These are phyloP conservation scores for Fusarium newnesense DNA, from an alignment of 2,329 filamentous ascomycete species.

Conservation along the genomic window DNA sequence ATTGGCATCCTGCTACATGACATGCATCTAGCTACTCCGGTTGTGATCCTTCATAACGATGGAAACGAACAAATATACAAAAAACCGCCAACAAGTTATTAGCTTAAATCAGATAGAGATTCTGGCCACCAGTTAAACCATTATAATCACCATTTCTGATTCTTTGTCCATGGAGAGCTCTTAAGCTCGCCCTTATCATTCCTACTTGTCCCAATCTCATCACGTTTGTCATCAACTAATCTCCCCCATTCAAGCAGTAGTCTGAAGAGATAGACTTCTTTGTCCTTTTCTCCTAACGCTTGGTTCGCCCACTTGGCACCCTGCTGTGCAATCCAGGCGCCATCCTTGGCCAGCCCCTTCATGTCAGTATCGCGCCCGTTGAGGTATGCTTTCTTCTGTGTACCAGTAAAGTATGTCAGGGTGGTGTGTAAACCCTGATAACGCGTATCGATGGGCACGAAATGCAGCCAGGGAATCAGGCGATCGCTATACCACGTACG, in stretches of 20 bases:
- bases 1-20: not conserved
- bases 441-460: constrained; percentile 79
- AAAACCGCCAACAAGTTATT: not conserved
- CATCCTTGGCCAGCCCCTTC: constrained; percentile 61
- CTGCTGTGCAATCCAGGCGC: constrained; percentile 71
- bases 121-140: not conserved
- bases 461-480: constrained; percentile 81
- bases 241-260: constrained; percentile 81
- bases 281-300: constrained; percentile 76
- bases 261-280: constrained; percentile 83
- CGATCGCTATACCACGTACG: constrained; percentile 83
- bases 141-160: constrained; percentile 36
- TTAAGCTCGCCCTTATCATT: constrained; percentile 45
- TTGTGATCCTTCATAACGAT: not conserved
- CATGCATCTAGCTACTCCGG: not conserved
- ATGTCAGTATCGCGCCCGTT: constrained; percentile 60
- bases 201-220: constrained; percentile 54
- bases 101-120: not conserved
- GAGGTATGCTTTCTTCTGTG: constrained; percentile 54
- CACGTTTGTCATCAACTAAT: constrained; percentile 70
- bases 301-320: constrained; percentile 72
- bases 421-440: constrained; percentile 80
- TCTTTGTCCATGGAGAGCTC: constrained; percentile 46
- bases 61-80: not conserved
- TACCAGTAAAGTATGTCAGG: constrained; percentile 77